Evolutionary conservation across 805 yeast species (phyloP).

Genomic region (Sugiyamaella americana): DNA sequence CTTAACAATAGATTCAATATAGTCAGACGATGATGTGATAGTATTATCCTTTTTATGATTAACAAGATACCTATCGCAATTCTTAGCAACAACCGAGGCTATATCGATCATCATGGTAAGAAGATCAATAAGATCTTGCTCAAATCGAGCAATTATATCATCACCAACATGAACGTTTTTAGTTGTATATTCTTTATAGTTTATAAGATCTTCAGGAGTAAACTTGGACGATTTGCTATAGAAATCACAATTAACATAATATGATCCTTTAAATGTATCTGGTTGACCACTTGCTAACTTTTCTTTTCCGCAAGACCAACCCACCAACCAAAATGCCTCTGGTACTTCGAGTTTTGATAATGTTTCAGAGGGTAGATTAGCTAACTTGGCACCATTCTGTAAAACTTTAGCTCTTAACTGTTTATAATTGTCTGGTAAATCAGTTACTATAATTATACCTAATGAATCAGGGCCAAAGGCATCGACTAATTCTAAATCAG

Average conservation of each 20-base stretch:
- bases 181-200: conserved; percentile 39
- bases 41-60: conserved; percentile 26
- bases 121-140: conserved; percentile 26
- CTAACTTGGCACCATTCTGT: conserved; percentile 38
- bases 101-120: conserved; percentile 44
- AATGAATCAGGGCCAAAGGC: conserved; percentile 54
- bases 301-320: conserved; percentile 59
- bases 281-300: conserved; percentile 40
- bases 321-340: conserved; percentile 48
- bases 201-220: background rate
- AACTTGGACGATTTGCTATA: conserved; percentile 27
- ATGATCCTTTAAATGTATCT: conserved; percentile 51
- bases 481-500: conserved; percentile 30
- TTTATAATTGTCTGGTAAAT: conserved; percentile 36
- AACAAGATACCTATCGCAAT: conserved; percentile 44
- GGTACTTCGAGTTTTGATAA: conserved; percentile 41
- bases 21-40: conserved; percentile 23
- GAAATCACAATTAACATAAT: conserved; percentile 53
- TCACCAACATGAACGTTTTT: conserved; percentile 50
- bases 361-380: conserved; percentile 34
- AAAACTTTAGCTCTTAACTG: conserved; percentile 41
- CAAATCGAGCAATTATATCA: conserved; percentile 21
- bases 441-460: conserved; percentile 46
- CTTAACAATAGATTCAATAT: conserved; percentile 41
- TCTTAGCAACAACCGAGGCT: conserved; percentile 45